Percentiles rank a stretch among this genome's conserved stretches.
Evolutionary conservation across 306 rosid genomes (phyloP).

Genomic region (Cucumis hystrix): DNA sequence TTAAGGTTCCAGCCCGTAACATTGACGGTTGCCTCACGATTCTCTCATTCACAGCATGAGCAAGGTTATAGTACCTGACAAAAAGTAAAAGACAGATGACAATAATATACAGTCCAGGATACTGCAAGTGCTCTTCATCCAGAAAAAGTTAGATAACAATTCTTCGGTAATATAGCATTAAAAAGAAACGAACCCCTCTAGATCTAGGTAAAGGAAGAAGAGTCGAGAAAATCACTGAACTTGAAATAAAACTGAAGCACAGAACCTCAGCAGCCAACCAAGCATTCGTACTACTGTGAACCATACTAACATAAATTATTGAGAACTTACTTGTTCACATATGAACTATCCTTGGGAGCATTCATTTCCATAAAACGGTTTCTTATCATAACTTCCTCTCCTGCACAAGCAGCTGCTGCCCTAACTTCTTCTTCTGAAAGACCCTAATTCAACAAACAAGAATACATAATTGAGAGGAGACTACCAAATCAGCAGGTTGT

Average conservation of each 20-base stretch:
- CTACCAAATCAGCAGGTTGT: not conserved
- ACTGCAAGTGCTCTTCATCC: not conserved
- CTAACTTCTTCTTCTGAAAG: conserved; percentile 98
- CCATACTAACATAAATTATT: conserved; percentile 1
- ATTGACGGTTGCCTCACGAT: conserved; percentile 79
- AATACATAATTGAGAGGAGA: conserved; percentile 8
- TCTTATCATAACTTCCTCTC: conserved; percentile 93
- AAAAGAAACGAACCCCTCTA: not conserved
- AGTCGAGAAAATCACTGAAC: not conserved
- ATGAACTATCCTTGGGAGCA: conserved; percentile 82
- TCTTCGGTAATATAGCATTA: not conserved
- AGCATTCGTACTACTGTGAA: conserved; percentile 6
- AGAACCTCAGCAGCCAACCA: not conserved
- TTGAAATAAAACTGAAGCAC: not conserved
- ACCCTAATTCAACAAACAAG: conserved; percentile 41
- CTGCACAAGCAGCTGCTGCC: conserved; percentile 91
- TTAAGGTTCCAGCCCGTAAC: conserved; percentile 82
- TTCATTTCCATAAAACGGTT: conserved; percentile 89
- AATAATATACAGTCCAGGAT: not conserved
- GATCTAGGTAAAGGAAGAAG: not conserved
- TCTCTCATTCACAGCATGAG: conserved; percentile 93
- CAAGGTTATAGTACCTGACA: conserved; percentile 87
- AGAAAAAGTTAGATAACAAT: not conserved
- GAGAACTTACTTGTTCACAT: conserved; percentile 69
- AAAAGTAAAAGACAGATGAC: conserved; percentile 8